A percentile compares a stretch with the other conserved stretches of the same genome.
These are phyloP conservation scores for Talaromyces albobiverticillius DNA, from an alignment of 2,329 filamentous ascomycete species.

Conservation along the genomic window DNA sequence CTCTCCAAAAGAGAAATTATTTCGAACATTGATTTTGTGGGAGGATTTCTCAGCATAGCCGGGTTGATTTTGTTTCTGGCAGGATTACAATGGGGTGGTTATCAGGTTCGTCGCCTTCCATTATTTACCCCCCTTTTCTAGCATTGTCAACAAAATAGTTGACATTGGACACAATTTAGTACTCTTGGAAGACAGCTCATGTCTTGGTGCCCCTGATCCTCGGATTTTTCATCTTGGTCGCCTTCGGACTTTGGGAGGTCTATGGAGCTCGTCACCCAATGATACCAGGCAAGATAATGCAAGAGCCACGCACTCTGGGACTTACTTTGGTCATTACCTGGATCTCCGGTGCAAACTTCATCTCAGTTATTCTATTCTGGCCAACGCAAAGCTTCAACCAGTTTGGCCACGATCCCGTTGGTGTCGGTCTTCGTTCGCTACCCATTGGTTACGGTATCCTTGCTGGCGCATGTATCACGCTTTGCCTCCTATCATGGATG, in stretches of 20 bases:
- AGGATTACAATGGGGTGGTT: slow-evolving; percentile 53
- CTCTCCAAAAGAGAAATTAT: slow-evolving; percentile 40
- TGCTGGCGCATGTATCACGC: slow-evolving; percentile 57
- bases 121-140: slow-evolving; percentile 6
- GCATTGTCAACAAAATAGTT: neutral
- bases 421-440: slow-evolving; percentile 62
- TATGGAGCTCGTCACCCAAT: slow-evolving; percentile 47
- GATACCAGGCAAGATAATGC: slow-evolving; percentile 44
- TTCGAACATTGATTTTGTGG: slow-evolving; percentile 50
- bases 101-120: slow-evolving; percentile 31
- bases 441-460: slow-evolving; percentile 65
- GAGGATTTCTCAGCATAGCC: slow-evolving; percentile 47
- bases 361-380: slow-evolving; percentile 58
- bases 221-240: slow-evolving; percentile 40
- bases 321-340: slow-evolving; percentile 58
- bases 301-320: slow-evolving; percentile 49
- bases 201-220: slow-evolving; percentile 47
- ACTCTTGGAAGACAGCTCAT: slow-evolving; percentile 44
- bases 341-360: slow-evolving; percentile 59
- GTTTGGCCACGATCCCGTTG: slow-evolving; percentile 62
- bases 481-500: slow-evolving; percentile 57
- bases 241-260: slow-evolving; percentile 47
- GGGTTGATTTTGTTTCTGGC: slow-evolving; percentile 49
- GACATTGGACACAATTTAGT: slow-evolving; percentile 24
- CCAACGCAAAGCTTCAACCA: slow-evolving; percentile 64